Base-by-base conservation (phyloP, 108 stramenopile species). In the Phaeodactylum tricornutum region DNA sequence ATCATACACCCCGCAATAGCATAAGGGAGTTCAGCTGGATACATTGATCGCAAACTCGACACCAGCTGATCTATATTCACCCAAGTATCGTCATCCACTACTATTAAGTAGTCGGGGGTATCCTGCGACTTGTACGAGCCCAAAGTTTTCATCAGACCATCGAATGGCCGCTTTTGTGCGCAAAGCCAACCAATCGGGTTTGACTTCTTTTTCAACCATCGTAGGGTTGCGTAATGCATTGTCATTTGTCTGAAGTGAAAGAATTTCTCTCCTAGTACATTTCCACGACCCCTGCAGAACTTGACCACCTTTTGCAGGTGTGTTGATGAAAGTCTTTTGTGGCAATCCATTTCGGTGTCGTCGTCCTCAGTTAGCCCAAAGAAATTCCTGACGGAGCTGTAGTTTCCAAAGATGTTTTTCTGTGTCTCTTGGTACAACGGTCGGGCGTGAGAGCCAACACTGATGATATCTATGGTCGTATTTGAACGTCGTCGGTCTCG, bases 121-220 rank as follows among this genome's bases (percentile, higher is more conserved):
- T 48, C 5, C 17, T 57, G 28, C 9, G 34, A 16, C 26, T 12
- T n/a, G 30, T 61, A 67, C 12, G 39, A 21, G 3, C 17, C 14
- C 9, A 48, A 32, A 0, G 45, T 56, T 27, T 64, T 64, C 20
- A 21, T 19, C 8, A 72, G 35, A 3, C 61, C 67, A 17, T 67
- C 46, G 35, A 35, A 21, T 15, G 61, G 66, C 29, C 75, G 55
- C 14, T 25, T 42, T 39, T 66, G 67, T 4, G 75, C 75, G 45
- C 75, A 77, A 47, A 77, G 30, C 75, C 75, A 77, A 3, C 75
- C 75, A 1, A 21, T 24, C 12, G 64, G 49, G 47, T 66, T 72
- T 29, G 12, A 12, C 32, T 29, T 27, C 32, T 48, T 31, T 31
- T 19, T n/a, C 28, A 48, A 30, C 19, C 17, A 40, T n/a, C n/a